A percentile compares a stretch with the other conserved stretches of the same genome.
Conservation (phyloP, 2,329 filamentous ascomycete species). For the Shiraia sp. region DNA sequence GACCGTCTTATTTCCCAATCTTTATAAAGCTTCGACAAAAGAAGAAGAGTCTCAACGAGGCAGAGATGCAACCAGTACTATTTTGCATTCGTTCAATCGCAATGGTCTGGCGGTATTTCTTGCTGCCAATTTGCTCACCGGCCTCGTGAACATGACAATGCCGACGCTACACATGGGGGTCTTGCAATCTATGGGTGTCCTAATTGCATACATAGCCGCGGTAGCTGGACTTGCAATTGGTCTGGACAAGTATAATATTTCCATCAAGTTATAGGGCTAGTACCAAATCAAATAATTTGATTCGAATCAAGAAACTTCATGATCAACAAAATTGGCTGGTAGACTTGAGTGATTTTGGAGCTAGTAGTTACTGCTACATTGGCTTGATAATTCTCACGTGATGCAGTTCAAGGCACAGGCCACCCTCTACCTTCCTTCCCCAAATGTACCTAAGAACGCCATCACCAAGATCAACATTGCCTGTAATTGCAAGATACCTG, state of each 20-base stretch:
- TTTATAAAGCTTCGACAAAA: slow-evolving; percentile 61
- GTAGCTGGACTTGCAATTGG: slow-evolving; percentile 70
- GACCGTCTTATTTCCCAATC: slow-evolving; percentile 73
- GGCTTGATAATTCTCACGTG: too few species aligned
- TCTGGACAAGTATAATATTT: slow-evolving; percentile 68
- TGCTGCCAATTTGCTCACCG: slow-evolving; percentile 85
- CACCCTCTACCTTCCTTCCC: too few species aligned
- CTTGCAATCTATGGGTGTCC: slow-evolving; percentile 69
- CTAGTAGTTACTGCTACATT: too few species aligned
- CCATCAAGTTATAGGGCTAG: slow-evolving; percentile 65
- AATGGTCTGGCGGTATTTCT: slow-evolving; percentile 88
- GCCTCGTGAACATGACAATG: slow-evolving; percentile 83
- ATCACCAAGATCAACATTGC: too few species aligned
- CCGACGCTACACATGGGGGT: slow-evolving; percentile 75
- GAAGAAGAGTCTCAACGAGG: slow-evolving; percentile 66
- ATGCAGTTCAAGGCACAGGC: too few species aligned
- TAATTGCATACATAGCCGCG: slow-evolving; percentile 71
- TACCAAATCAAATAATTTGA: not conserved
- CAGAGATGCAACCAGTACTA: slow-evolving; percentile 72
- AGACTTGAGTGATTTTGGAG: too few species aligned
- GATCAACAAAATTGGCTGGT: too few species aligned
- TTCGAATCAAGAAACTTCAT: too few species aligned
- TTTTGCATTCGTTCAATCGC: slow-evolving; percentile 84
- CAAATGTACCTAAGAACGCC: too few species aligned
- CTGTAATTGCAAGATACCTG: too few species aligned